phyloP scores from a whole-genome alignment of 1,139 yeast genomes.

The Yarrowia galli region DNA sequence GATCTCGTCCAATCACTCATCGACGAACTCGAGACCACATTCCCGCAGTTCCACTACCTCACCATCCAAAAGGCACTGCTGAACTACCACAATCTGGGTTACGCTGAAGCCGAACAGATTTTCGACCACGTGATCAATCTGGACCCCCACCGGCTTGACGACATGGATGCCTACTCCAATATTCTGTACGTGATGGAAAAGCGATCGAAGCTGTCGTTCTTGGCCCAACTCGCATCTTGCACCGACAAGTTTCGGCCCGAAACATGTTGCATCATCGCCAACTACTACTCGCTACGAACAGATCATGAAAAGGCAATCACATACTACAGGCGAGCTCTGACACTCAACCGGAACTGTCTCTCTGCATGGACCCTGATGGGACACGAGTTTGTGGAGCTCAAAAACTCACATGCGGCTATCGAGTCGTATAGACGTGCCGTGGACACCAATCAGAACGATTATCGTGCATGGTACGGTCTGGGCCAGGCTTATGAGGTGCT shows the following conservation, averaged over 20 bases:
- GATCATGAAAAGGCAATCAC: slow-evolving; percentile 95
- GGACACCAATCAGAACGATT: slow-evolving; percentile 86
- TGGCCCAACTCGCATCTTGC: slow-evolving; percentile 84
- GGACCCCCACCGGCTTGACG: slow-evolving; percentile 92
- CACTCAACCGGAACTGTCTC: slow-evolving; percentile 78
- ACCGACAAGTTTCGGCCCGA: slow-evolving; percentile 92
- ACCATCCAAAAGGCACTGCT: slow-evolving; percentile 82
- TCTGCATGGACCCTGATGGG: slow-evolving; percentile 99
- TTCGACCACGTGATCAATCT: slow-evolving; percentile 75
- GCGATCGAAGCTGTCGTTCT: slow-evolving; percentile 77
- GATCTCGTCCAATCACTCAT: slow-evolving; percentile 57
- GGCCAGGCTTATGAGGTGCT: slow-evolving; percentile 98
- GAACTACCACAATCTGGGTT: slow-evolving; percentile 81
- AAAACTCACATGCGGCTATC: slow-evolving; percentile 96
- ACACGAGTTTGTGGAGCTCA: slow-evolving; percentile 95
- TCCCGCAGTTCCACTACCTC: slow-evolving; percentile 77
- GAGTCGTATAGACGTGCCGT: slow-evolving; percentile 95
- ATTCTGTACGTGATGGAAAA: slow-evolving; percentile 94
- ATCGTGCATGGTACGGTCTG: slow-evolving; percentile 97
- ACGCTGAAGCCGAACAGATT: slow-evolving; percentile 75
- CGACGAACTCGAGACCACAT: slow-evolving; percentile 57
- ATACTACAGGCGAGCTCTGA: slow-evolving; percentile 89
- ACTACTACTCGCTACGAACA: slow-evolving; percentile 87
- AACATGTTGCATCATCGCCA: slow-evolving; percentile 93
- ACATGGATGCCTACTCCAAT: slow-evolving; percentile 89